Evolutionary conservation across 2,329 filamentous ascomycete genomes (phyloP).

Genomic region (Aureobasidium sp.): DNA sequence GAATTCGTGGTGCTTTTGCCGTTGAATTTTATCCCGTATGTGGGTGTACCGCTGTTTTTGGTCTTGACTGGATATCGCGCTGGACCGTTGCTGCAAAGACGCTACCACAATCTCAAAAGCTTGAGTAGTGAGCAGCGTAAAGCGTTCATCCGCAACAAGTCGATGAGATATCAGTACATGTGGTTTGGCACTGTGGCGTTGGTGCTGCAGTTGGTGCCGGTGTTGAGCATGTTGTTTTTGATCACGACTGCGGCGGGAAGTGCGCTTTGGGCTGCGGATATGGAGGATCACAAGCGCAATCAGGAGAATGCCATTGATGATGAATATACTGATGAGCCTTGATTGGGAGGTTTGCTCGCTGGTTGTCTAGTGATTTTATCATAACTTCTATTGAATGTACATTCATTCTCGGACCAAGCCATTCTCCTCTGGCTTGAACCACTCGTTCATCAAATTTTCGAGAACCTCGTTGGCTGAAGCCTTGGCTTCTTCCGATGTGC

Average conservation of each 20-base stretch:
- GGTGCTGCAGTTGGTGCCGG: conserved; percentile 71
- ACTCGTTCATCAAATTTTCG: conserved; percentile 41
- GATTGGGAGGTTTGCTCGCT: background rate
- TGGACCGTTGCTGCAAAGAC: conserved; percentile 82
- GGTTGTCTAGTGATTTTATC: background rate
- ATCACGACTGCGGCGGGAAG: conserved; percentile 79
- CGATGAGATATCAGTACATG: conserved; percentile 72
- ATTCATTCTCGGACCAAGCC: conserved; percentile 20
- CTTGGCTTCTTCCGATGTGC: conserved; percentile 37
- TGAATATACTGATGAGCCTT: conserved; percentile 28
- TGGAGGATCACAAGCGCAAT: conserved; percentile 52
- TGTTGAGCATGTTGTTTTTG: conserved; percentile 89
- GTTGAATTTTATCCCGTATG: conserved; percentile 78
- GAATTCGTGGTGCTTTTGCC: conserved; percentile 65
- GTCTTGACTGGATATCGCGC: conserved; percentile 79
- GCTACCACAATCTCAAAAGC: conserved; percentile 77
- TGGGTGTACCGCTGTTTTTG: conserved; percentile 79
- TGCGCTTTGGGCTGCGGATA: conserved; percentile 74
- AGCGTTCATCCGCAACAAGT: conserved; percentile 55
- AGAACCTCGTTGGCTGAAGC: conserved; percentile 40
- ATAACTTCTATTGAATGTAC: background rate
- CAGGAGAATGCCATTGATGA: conserved; percentile 18
- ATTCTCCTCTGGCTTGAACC: conserved; percentile 36
- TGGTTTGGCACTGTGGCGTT: conserved; percentile 74
- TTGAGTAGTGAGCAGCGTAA: conserved; percentile 68